These are phyloP conservation scores for Aegilops speltoides DNA, from an alignment of 176 grass and related monocot genomes.

Conservation along the genomic window DNA sequence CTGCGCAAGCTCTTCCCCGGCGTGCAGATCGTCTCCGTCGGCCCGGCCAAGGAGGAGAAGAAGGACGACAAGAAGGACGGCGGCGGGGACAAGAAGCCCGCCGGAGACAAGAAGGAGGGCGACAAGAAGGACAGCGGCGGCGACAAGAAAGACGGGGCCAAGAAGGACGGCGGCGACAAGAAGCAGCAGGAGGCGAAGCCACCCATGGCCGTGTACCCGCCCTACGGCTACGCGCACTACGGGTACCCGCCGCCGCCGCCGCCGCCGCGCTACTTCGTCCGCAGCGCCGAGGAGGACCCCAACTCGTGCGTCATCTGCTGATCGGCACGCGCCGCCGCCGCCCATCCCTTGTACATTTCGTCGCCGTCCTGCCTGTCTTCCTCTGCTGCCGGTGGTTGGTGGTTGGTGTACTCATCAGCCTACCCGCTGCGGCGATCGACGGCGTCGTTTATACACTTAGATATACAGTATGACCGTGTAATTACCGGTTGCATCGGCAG, in stretches of 20 bases:
- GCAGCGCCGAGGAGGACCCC: conserved; percentile 70
- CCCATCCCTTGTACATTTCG: neutral
- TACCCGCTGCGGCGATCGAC: neutral
- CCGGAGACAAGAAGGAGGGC: too few species aligned
- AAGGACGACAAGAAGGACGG: conserved; percentile 35
- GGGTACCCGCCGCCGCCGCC: neutral
- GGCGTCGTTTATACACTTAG: neutral
- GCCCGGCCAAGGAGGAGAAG: conserved; percentile 64
- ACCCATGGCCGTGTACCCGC: neutral
- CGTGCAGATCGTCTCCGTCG: conserved; percentile 46
- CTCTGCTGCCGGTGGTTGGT: conserved; percentile 1
- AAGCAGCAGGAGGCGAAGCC: neutral
- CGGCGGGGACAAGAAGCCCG: neutral
- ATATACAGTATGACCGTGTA: neutral
- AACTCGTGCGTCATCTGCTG: conserved; percentile 78
- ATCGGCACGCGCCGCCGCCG: neutral
- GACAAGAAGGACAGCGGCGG: too few species aligned
- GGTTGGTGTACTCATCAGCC: neutral
- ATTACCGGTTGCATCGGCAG: neutral
- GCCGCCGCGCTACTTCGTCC: conserved; percentile 40
- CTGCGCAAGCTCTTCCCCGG: conserved; percentile 38
- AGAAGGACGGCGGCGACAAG: neutral
- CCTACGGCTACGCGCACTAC: neutral
- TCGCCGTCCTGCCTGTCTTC: neutral
- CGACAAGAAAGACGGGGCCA: neutral